Percentiles rank a stretch among this genome's conserved stretches.
Evolutionary conservation across 129 eudicot species (phyloP).

Genomic region (Tagetes erecta): DNA sequence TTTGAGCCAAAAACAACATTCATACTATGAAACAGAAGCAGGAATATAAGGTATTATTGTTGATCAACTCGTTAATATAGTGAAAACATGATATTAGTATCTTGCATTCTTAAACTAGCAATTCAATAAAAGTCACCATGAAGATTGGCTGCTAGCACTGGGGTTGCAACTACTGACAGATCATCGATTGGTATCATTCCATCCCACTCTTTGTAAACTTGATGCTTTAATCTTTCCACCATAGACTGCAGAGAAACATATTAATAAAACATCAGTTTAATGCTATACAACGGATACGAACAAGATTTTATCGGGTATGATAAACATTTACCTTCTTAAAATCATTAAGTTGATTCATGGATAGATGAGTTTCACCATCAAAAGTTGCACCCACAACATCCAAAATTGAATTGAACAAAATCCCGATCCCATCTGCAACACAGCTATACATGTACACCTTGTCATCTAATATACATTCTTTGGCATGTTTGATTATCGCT

Average conservation of each 20-base stretch:
- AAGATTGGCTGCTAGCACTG: constrained; percentile 33
- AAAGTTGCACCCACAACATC: constrained; percentile 60
- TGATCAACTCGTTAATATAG: constrained; percentile 9
- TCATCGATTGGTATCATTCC: constrained; percentile 36
- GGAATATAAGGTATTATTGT: constrained; percentile 10
- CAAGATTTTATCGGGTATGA: background rate
- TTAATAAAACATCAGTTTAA: constrained; percentile 1
- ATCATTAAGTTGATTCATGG: constrained; percentile 41
- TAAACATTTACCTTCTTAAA: constrained; percentile 58
- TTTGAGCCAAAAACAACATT: background rate
- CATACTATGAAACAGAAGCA: constrained; percentile 8
- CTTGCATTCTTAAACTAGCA: constrained; percentile 30
- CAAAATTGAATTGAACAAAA: constrained; percentile 58
- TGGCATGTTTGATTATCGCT: constrained; percentile 58
- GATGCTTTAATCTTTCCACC: constrained; percentile 51
- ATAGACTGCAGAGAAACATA: constrained; percentile 33
- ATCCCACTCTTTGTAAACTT: constrained; percentile 34
- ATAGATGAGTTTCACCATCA: constrained; percentile 50
- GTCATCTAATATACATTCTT: constrained; percentile 51
- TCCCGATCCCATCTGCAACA: constrained; percentile 39
- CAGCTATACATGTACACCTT: constrained; percentile 40
- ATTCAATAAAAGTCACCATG: constrained; percentile 23
- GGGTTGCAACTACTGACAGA: constrained; percentile 37
- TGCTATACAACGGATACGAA: background rate
- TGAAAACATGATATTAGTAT: constrained; percentile 25